Conservation (phyloP, 2,329 filamentous ascomycete genomes). For the Neophaeococcomyces mojaviensis region DNA sequence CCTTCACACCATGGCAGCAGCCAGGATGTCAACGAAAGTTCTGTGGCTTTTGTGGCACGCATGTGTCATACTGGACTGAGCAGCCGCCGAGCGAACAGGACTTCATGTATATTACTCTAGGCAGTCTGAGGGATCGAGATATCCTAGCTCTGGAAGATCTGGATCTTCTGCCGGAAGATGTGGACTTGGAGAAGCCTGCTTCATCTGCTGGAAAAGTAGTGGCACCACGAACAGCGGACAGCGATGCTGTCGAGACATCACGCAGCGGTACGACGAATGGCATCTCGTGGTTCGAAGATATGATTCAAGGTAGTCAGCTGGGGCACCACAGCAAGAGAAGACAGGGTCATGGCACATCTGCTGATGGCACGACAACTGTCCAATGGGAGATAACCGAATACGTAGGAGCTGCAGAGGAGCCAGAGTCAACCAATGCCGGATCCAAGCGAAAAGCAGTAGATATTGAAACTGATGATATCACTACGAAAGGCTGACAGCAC, state of each 20-base stretch:
- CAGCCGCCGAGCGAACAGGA: conserved; percentile 61
- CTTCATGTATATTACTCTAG: conserved; percentile 74
- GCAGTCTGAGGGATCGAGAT: conserved; percentile 64
- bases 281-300: conserved; percentile 76
- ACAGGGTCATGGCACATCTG: conserved; percentile 51
- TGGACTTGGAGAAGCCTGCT: conserved; percentile 14
- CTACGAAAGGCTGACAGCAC: conserved; percentile 12
- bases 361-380: conserved; percentile 58
- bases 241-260: conserved; percentile 17
- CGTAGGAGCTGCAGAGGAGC: conserved; percentile 21
- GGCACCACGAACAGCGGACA: conserved; percentile 17
- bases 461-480: conserved; percentile 13
- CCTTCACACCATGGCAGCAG: conserved; percentile 55
- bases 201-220: conserved; percentile 4
- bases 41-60: conserved; percentile 86
- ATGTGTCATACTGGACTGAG: conserved; percentile 77
- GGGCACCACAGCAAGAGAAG: conserved; percentile 57
- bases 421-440: conserved; percentile 8
- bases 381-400: conserved; percentile 84
- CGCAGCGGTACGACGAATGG: conserved; percentile 41
- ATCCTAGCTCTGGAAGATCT: conserved; percentile 66
- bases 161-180: conserved; percentile 56
- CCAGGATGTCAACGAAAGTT: conserved; percentile 65
- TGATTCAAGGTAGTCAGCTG: conserved; percentile 68
- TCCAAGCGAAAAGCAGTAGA: conserved; percentile 22